Conservation (phyloP, 768 basidiomycete genomes). For the Suillus subluteus region DNA sequence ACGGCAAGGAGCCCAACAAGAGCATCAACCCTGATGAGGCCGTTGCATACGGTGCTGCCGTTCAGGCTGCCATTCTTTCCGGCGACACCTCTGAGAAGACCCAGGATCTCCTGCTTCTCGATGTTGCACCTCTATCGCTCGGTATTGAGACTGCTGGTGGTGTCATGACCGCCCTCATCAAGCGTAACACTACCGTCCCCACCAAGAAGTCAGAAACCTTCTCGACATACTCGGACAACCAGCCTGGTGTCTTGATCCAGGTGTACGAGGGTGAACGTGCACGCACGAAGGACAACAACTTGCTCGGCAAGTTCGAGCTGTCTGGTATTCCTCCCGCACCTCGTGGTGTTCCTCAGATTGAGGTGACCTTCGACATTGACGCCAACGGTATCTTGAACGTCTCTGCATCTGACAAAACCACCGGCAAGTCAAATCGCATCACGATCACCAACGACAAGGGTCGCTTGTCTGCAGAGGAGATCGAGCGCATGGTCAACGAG, state of each 20-base stretch:
- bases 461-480: conserved; percentile 95
- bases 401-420: conserved; percentile 94
- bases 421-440: conserved; percentile 93
- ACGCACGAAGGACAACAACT: conserved; percentile 97
- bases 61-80: conserved; percentile 97
- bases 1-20: conserved; percentile 98
- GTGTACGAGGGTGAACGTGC: conserved; percentile 99
- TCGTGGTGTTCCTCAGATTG: conserved; percentile 96
- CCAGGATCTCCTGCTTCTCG: conserved; percentile 93
- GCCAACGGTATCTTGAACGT: conserved; percentile 97
- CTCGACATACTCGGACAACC: conserved; percentile 98
- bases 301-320: conserved; percentile 98
- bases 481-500: conserved; percentile 95
- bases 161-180: conserved; percentile 99
- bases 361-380: conserved; percentile 98
- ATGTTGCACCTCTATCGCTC: conserved; percentile 86
- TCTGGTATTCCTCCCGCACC: conserved; percentile 96
- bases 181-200: conserved; percentile 97
- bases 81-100: conserved; percentile 99
- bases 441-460: conserved; percentile 98
- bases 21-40: conserved; percentile 99
- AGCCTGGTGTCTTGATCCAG: conserved; percentile 97
- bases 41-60: conserved; percentile 97
- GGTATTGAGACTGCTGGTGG: conserved; percentile 99
- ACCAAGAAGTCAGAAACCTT: conserved; percentile 99